Base-by-base conservation (phyloP, 225 moss, liverwort and hornwort genomes). In the Rhytidiadelphus loreus region DNA sequence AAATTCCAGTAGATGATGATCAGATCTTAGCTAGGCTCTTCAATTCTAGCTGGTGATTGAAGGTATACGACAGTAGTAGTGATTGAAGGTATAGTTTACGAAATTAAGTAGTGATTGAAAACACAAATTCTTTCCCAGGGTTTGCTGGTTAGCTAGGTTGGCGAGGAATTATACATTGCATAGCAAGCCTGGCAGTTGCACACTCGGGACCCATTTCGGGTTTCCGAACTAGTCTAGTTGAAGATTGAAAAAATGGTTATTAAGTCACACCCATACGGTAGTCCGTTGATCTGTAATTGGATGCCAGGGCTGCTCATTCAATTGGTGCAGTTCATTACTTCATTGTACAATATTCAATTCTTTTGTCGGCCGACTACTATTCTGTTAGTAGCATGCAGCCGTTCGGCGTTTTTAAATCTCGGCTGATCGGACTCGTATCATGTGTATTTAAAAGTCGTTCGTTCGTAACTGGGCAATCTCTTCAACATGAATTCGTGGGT, bases 261-360 rank as follows among this genome's bases (percentile, higher is more conserved):
- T 13, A 13, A n/a, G 12, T 53, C 53, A n/a, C n/a, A n/a, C n/a
- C n/a, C n/a, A 46, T 64, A 77, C 63, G 30, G 10, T 41, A 55
- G 43, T 68, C 44, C 6, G 25, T 57, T 68, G 58, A 58, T 87
- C 58, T 53, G 78, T 56, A 37, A 53, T 59, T 37, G 81, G 39
- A 80, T 59, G 85, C 20, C 8, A 18, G 46, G 78, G 65, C 74
- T 80, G 64, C 83, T 53, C 52, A 52, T 52, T 52, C 60, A 5
- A 68, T 69, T 20, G 85, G n/a, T 69, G 70, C 81, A n/a, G 86
- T 62, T 60, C 78, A 55, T 65, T 80, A 30, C 59, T 59, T 80
- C 80, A 59, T 76, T 91, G 91, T 89, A 91, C 63, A 86, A 33
- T 86, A 80, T 69, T 65, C 28, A 58, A 87, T 87, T 72, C 79